These are phyloP conservation scores for Ambrosiella xylebori DNA, from an alignment of 2,329 filamentous ascomycete genomes.

Conservation along the genomic window DNA sequence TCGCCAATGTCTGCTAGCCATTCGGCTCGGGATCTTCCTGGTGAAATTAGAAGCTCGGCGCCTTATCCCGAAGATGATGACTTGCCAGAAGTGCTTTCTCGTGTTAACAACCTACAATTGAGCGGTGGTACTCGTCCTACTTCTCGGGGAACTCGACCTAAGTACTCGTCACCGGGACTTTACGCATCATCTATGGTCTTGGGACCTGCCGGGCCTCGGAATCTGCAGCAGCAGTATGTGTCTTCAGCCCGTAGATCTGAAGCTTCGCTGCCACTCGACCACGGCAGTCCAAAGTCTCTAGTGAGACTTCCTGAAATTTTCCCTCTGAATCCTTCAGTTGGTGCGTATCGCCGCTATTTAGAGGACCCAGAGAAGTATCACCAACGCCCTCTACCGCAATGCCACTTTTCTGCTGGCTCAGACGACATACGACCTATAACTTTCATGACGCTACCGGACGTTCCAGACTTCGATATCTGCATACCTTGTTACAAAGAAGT, in stretches of 20 bases:
- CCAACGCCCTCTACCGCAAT: constrained; percentile 33
- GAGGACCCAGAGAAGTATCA: constrained; percentile 31
- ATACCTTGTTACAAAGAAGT: constrained; percentile 59
- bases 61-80: constrained; percentile 26
- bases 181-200: constrained; percentile 1
- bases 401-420: constrained; percentile 38
- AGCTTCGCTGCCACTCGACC: neutral
- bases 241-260: constrained; percentile 9
- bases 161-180: constrained; percentile 6
- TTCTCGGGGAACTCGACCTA: constrained; percentile 7
- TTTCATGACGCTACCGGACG: constrained; percentile 62
- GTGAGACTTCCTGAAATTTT: constrained; percentile 1
- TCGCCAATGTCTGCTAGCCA: constrained; percentile 9
- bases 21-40: neutral
- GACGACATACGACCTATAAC: constrained; percentile 46
- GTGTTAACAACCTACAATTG: constrained; percentile 14
- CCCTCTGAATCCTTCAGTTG: constrained; percentile 13
- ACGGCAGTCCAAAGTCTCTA: neutral
- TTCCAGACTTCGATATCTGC: constrained; percentile 62
- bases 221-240: constrained; percentile 15
- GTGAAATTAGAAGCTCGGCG: constrained; percentile 1
- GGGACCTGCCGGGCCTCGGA: constrained; percentile 14
- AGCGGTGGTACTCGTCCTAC: constrained; percentile 6
- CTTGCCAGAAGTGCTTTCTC: constrained; percentile 9
- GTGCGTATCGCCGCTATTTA: constrained; percentile 35